Base-by-base conservation (phyloP, 352 stramenopile species). In the Blastocystis hominis region DNA sequence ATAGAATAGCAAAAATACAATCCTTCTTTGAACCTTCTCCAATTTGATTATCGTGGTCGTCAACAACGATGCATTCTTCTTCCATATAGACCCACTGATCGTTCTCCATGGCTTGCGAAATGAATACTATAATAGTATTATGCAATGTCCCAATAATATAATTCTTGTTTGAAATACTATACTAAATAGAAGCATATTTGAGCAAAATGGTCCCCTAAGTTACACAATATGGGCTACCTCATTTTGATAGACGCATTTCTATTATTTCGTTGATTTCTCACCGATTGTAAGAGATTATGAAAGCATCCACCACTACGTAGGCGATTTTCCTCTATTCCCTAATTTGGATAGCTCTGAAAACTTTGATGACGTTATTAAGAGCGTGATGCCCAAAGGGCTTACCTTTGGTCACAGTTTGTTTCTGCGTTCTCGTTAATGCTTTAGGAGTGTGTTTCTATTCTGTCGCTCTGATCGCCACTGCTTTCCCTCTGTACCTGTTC, bases 1-100 rank as follows among this genome's bases (percentile, higher is more conserved):
- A 3, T 15, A 72, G 50, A 40, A 4, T 2, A 20, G n/a, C 55
- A 7, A 70, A 3, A 20, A 10, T 79, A 91, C 91, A 91, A 70
- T 96, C 92, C 89, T 95, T 95, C 92, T 96, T 96, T 89, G 91
- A 92, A 86, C 93, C 93, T 0, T 91, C 91, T 0, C 93, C 93
- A 30, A 95, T 40, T n/a, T 94, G 91, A 20, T 91, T 88, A 89
- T 96, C 93, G 53, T 91, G 77, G 72, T 93, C 91, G 86, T 96
- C 92, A 46, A 96, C 93, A 64, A 95, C 90, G 89, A 96, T 94
- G 88, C 94, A 91, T 89, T 92, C 91, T 89, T 96, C 93, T 88
- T 96, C 92, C 93, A 96, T 96, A 84, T 95, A 93, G 90, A 93
- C 75, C 78, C 95, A 89, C 90, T 96, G 93, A 70, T 93, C 79